Conservation (phyloP, 108 stramenopile species). For the Nitzschia inconspicua region DNA sequence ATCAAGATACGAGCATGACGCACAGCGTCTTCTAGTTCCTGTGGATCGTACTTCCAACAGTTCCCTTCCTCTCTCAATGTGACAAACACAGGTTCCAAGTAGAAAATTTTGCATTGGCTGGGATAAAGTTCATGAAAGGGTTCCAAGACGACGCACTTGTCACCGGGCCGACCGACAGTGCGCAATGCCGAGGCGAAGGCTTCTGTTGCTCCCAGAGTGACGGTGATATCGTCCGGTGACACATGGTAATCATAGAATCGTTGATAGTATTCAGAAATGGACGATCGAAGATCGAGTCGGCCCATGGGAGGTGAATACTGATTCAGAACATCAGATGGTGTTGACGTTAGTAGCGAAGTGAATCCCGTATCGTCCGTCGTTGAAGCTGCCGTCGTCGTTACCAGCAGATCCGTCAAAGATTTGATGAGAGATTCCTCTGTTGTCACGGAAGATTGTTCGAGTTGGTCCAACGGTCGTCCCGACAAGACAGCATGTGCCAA, state of each 20-base stretch:
- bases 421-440: background rate
- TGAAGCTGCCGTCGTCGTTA: background rate
- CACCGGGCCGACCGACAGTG: slow-evolving; percentile 58
- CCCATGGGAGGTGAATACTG: slow-evolving; percentile 77
- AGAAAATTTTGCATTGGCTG: slow-evolving; percentile 60
- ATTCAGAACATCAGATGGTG: slow-evolving; percentile 54
- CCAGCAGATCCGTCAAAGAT: slow-evolving; percentile 7
- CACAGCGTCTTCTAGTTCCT: slow-evolving; percentile 52
- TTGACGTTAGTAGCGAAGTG: background rate
- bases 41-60: slow-evolving; percentile 45
- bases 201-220: slow-evolving; percentile 72
- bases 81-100: slow-evolving; percentile 53
- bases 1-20: slow-evolving; percentile 58
- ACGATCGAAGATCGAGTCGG: slow-evolving; percentile 41
- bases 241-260: slow-evolving; percentile 53
- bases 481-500: slow-evolving; percentile 52
- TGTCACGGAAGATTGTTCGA: background rate
- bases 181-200: slow-evolving; percentile 63
- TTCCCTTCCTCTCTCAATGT: slow-evolving; percentile 20
- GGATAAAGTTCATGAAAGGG: slow-evolving; percentile 78
- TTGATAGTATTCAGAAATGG: slow-evolving; percentile 51
- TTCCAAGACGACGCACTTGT: slow-evolving; percentile 68
- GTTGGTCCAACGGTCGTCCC: slow-evolving; percentile 37
- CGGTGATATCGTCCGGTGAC: slow-evolving; percentile 47
- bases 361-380: background rate